Percentiles rank a stretch among this genome's conserved stretches.
Conservation (phyloP, 352 stramenopile genomes). For the Phytophthora pini region DNA sequence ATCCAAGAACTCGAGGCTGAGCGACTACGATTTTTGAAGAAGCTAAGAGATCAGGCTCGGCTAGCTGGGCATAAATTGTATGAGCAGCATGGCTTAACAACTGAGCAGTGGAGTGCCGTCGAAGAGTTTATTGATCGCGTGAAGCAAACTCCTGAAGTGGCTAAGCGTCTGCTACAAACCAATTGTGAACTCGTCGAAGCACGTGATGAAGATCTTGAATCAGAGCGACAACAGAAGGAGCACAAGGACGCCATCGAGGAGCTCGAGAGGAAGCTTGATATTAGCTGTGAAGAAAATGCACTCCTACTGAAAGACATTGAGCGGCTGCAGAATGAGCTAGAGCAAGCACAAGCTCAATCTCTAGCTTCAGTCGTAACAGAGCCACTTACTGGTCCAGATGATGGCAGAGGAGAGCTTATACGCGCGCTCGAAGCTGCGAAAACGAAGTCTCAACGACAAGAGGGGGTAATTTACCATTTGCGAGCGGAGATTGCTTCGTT, state of each 20-base stretch:
- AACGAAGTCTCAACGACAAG: slow-evolving; percentile 34
- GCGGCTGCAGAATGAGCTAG: slow-evolving; percentile 43
- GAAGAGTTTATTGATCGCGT: slow-evolving; percentile 78
- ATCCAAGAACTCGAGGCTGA: slow-evolving; percentile 72
- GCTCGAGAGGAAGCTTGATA: slow-evolving; percentile 30
- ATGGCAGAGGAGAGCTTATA: slow-evolving; percentile 27
- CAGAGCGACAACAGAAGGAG: slow-evolving; percentile 1
- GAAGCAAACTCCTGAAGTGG: slow-evolving; percentile 63
- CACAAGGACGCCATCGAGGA: slow-evolving; percentile 19
- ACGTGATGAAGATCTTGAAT: slow-evolving; percentile 6
- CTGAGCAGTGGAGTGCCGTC: slow-evolving; percentile 59
- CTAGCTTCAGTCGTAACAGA: slow-evolving; percentile 2
- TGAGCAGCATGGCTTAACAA: slow-evolving; percentile 62
- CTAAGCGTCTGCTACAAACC: slow-evolving; percentile 40
- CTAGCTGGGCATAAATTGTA: slow-evolving; percentile 57
- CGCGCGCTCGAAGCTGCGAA: slow-evolving; percentile 28
- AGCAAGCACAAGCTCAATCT: slow-evolving; percentile 21
- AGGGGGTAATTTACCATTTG: slow-evolving; percentile 34
- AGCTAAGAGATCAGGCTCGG: slow-evolving; percentile 62
- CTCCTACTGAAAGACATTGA: slow-evolving; percentile 44
- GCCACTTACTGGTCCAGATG: slow-evolving; percentile 8
- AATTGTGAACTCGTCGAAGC: slow-evolving; percentile 5
- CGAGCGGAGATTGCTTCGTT: slow-evolving; percentile 34
- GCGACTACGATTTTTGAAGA: slow-evolving; percentile 58
- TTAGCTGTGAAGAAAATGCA: slow-evolving; percentile 37